Conservation (phyloP, 805 yeast species). For the Saccharomycopsis babjevae region DNA sequence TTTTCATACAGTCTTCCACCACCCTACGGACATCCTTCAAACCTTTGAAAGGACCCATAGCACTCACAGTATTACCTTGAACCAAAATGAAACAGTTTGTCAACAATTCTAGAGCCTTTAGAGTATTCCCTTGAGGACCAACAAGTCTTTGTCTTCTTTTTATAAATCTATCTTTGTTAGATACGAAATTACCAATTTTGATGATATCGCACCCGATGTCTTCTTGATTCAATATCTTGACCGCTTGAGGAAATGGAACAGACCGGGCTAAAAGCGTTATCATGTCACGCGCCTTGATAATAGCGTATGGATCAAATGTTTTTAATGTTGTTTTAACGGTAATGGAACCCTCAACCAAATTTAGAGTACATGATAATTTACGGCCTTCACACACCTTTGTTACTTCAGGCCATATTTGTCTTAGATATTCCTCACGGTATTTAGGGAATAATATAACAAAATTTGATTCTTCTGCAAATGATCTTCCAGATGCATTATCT, state of each 20-base stretch:
- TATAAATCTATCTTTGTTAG: slow-evolving; percentile 86
- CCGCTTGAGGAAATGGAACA: slow-evolving; percentile 95
- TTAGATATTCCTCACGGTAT: slow-evolving; percentile 84
- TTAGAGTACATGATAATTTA: slow-evolving; percentile 73
- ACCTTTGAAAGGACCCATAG: slow-evolving; percentile 94
- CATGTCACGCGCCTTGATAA: slow-evolving; percentile 88
- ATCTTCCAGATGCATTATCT: slow-evolving; percentile 75
- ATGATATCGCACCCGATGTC: slow-evolving; percentile 94
- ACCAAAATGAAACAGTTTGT: slow-evolving; percentile 95
- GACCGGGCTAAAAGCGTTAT: slow-evolving; percentile 90
- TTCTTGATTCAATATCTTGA: slow-evolving; percentile 71
- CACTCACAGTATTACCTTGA: slow-evolving; percentile 94
- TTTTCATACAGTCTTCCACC: slow-evolving; percentile 95
- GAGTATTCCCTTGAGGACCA: slow-evolving; percentile 94
- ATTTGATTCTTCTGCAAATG: slow-evolving; percentile 92
- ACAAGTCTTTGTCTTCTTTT: slow-evolving; percentile 93
- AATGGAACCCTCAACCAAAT: slow-evolving; percentile 95
- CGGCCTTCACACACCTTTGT: slow-evolving; percentile 66
- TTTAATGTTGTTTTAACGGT: slow-evolving; percentile 92
- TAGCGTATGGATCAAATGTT: slow-evolving; percentile 89
- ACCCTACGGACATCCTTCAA: slow-evolving; percentile 85
- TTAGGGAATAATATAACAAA: slow-evolving; percentile 94
- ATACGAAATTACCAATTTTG: slow-evolving; percentile 81
- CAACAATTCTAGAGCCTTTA: slow-evolving; percentile 87
- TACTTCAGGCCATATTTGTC: slow-evolving; percentile 89